Evolutionary conservation across 768 basidiomycete species (phyloP), one percentile per base, ranked within the genome.

Genomic region (Amanita muscaria): DNA sequence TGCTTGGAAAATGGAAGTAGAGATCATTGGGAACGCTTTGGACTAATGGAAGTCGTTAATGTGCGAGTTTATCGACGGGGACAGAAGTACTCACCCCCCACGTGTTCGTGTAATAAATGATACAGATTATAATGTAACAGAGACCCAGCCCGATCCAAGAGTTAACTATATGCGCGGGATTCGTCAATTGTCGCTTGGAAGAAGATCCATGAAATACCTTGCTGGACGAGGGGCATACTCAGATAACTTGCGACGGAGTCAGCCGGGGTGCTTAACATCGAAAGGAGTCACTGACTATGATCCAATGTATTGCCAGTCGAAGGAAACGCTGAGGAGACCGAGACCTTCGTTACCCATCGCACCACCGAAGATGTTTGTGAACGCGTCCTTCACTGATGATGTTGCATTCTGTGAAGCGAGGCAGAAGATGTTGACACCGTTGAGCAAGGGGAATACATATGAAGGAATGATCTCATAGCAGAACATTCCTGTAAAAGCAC

Each of bases 281-380:
- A 10, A 46, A 27, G 35, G 49, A 19, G 12, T 12, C 60, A 21
- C 40, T 32, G 51, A 69, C 62, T 22, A 29, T 12, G 76, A 76
- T 1, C 71, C 71, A 49, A 80, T 76, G 50, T 79, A 79, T 48
- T 79, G 76, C 79, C 79, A 85, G 52, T 83, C 82, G 36, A 83
- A 71, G n/a, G 76, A 75, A 32, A 84, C 46, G 25, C 72, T 74
- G 31, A 77, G 44, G 15, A 83, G 53, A 0, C 82, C 81, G 31
- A 84, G 64, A 0, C 80, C 82, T 57, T 85, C 81, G 51, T 84
- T 85, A 22, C 72, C 79, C 27, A 74, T 67, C 2, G 73, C 63
- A 4, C 83, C 83, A 22, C 83, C 83, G 47, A 85, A 83, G 0
- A 85, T 52, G 42, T 78, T 75, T 3, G 79, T 80, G 53, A 81